Evolutionary conservation across 352 stramenopile species (phyloP).

Genomic region (Phytophthora pinifolia): DNA sequence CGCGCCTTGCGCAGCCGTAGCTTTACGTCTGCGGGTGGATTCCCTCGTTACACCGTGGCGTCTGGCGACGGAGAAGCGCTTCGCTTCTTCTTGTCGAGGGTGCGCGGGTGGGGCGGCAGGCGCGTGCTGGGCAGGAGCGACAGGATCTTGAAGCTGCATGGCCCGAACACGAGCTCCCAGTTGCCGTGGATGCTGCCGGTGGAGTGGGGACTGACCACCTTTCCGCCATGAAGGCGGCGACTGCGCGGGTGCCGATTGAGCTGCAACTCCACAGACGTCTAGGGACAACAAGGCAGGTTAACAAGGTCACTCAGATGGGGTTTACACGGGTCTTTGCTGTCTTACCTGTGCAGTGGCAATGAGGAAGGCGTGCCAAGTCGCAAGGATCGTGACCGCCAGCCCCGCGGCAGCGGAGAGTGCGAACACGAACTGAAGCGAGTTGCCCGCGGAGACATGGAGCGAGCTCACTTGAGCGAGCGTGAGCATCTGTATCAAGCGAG

Average conservation of each 20-base stretch:
- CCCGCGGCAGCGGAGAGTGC: constrained; percentile 62
- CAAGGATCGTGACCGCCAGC: constrained; percentile 62
- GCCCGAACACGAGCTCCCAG: constrained; percentile 80
- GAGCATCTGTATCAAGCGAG: constrained; percentile 26
- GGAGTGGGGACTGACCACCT: constrained; percentile 62
- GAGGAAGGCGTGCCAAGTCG: constrained; percentile 70
- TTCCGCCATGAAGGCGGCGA: constrained; percentile 47
- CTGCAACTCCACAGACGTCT: constrained; percentile 83
- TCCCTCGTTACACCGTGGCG: constrained; percentile 20
- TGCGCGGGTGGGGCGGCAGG: constrained; percentile 27
- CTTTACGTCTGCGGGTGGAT: too few relatives aligned
- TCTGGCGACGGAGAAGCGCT: constrained; percentile 14
- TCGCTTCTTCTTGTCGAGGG: constrained; percentile 16
- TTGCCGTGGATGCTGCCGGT: constrained; percentile 66
- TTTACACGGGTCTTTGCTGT: neutral
- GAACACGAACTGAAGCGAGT: constrained; percentile 70
- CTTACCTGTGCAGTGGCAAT: constrained; percentile 77
- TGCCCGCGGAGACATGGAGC: constrained; percentile 20
- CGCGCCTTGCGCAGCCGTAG: constrained; percentile 30
- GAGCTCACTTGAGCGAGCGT: constrained; percentile 21
- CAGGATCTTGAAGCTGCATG: constrained; percentile 56
- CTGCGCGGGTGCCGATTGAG: constrained; percentile 70
- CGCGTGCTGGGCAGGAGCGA: constrained; percentile 62
- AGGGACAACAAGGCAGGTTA: constrained; percentile 9
- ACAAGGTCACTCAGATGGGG: neutral